Percentiles rank a stretch among this genome's conserved stretches.
phyloP scores from a whole-genome alignment of 352 stramenopile genomes.

The Pythium brassicae region DNA sequence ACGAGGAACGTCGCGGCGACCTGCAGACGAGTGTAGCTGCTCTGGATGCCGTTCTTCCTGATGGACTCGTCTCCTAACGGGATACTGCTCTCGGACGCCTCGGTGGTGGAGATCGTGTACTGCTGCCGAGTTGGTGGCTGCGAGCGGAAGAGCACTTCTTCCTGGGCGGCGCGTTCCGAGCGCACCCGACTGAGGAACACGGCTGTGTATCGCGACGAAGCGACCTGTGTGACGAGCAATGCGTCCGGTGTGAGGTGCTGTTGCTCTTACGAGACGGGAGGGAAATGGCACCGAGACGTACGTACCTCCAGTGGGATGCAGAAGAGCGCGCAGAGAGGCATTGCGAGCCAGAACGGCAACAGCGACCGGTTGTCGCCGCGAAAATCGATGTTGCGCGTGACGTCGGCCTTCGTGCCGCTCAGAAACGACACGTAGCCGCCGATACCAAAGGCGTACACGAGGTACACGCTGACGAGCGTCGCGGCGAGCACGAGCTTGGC shows the following conservation, averaged over 20 bases:
- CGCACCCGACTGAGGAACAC: slow-evolving; percentile 27
- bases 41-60: slow-evolving; percentile 5
- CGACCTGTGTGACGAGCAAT: slow-evolving; percentile 10
- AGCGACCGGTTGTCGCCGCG: slow-evolving; percentile 17
- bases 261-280: too few relatives aligned
- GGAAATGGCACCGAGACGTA: too few relatives aligned
- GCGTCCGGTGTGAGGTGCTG: too few relatives aligned
- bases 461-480: slow-evolving; percentile 25
- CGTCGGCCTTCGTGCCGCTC: slow-evolving; percentile 29
- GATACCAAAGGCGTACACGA: slow-evolving; percentile 37
- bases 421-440: slow-evolving; percentile 53
- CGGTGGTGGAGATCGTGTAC: slow-evolving; percentile 6
- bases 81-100: neutral
- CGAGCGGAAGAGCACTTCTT: slow-evolving; percentile 39
- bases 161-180: slow-evolving; percentile 8
- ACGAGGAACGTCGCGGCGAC: slow-evolving; percentile 19
- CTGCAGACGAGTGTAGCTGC: slow-evolving; percentile 2
- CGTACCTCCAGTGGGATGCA: slow-evolving; percentile 47
- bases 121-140: slow-evolving; percentile 11
- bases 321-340: slow-evolving; percentile 36
- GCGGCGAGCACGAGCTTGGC: slow-evolving; percentile 25
- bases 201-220: slow-evolving; percentile 39
- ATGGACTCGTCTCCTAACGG: neutral
- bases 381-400: slow-evolving; percentile 49
- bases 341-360: slow-evolving; percentile 36